These are phyloP conservation scores for Fusarium sp. DNA, from an alignment of 2,329 filamentous ascomycete species.

Conservation along the genomic window DNA sequence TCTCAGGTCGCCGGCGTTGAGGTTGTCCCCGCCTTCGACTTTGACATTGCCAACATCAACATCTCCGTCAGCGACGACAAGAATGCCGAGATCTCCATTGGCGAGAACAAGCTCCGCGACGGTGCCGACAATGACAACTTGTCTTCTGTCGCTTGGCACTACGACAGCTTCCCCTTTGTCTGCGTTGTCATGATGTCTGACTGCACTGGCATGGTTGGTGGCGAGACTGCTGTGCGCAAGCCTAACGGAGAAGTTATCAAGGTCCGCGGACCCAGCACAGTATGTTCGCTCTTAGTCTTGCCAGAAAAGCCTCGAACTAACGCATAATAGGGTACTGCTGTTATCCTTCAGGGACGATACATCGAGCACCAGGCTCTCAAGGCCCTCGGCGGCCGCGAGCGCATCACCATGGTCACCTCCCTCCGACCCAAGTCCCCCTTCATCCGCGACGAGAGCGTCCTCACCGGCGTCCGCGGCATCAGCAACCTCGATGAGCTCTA, in stretches of 20 bases:
- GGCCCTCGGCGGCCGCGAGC: conserved; percentile 56
- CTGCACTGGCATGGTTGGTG: conserved; percentile 60
- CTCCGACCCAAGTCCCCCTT: conserved; percentile 56
- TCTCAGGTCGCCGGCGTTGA: conserved; percentile 70
- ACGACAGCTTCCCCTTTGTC: conserved; percentile 63
- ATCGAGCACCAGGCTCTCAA: conserved; percentile 58
- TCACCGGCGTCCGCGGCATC: conserved; percentile 14
- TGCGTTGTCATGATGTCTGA: conserved; percentile 65
- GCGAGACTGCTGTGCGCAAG: conserved; percentile 46
- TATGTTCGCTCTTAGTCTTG: background rate
- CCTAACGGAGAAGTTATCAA: conserved; percentile 43
- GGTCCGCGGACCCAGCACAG: conserved; percentile 42
- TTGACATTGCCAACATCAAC: conserved; percentile 71
- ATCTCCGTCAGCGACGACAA: conserved; percentile 51
- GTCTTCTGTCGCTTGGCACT: conserved; percentile 58
- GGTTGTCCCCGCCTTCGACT: conserved; percentile 67
- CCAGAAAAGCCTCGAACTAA: background rate
- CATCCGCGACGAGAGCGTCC: conserved; percentile 51
- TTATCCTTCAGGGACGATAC: conserved; percentile 60
- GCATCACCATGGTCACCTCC: conserved; percentile 61
- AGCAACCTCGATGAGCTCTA: conserved; percentile 4
- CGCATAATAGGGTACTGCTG: conserved; percentile 51
- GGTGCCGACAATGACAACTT: conserved; percentile 26
- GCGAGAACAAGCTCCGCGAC: conserved; percentile 30
- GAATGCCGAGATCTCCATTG: conserved; percentile 36